Conservation (phyloP, 441 rosid species). For the Syzygium malaccense region DNA sequence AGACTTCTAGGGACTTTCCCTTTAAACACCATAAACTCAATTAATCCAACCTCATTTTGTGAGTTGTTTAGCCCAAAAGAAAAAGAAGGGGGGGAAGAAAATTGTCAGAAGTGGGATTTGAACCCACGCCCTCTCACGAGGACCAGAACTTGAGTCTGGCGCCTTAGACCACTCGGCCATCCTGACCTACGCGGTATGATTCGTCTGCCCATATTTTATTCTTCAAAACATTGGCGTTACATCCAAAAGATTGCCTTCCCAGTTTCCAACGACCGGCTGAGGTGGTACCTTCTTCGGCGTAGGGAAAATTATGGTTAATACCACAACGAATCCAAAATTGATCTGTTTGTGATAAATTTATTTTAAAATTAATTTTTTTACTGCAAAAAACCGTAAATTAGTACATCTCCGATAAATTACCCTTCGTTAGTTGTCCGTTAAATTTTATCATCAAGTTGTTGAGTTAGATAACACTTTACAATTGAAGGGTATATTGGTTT, state of each 20-base stretch:
- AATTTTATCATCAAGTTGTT: too few species aligned
- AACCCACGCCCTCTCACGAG: constrained; percentile 78
- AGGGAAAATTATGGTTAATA: neutral
- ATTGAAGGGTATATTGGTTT: too few species aligned
- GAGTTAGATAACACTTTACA: too few species aligned
- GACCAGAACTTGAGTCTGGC: constrained; percentile 99
- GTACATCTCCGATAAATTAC: too few species aligned
- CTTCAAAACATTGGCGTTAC: rapidly evolving
- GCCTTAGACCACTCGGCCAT: constrained; percentile 98
- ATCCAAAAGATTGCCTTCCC: neutral
- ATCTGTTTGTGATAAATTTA: too few species aligned
- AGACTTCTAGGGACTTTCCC: neutral
- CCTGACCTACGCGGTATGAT: constrained; percentile 22
- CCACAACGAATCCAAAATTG: too few species aligned
- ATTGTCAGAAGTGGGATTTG: constrained; percentile 87
- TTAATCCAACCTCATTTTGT: too few species aligned
- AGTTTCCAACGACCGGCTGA: neutral
- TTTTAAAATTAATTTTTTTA: too few species aligned
- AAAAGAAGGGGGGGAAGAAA: neutral
- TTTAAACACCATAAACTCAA: too few species aligned
- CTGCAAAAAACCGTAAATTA: too few species aligned
- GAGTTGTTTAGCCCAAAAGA: neutral
- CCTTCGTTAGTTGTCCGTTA: too few species aligned
- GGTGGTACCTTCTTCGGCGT: neutral
- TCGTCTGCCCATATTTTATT: rapidly evolving